A percentile compares a stretch with the other conserved stretches of the same genome.
Evolutionary conservation across 208 protist genomes (phyloP).

Genomic region (Acanthamoeba castellanii): DNA sequence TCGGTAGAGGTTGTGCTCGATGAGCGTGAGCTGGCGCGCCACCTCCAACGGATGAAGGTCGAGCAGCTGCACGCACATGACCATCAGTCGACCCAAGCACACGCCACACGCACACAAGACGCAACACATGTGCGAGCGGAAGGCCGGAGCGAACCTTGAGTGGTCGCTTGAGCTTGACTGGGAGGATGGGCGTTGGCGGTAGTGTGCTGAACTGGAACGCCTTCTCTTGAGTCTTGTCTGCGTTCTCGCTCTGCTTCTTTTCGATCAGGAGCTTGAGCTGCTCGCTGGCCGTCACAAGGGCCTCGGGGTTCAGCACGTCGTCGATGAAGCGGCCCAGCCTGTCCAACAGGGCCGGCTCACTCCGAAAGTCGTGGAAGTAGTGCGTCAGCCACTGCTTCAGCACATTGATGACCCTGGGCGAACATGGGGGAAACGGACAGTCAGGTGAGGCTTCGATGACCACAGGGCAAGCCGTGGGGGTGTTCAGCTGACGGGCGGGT

Average conservation of each 20-base stretch:
- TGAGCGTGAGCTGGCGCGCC: constrained; percentile 77
- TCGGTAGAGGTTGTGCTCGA: constrained; percentile 74
- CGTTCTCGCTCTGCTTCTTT: not conserved
- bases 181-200: constrained; percentile 29
- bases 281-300: not conserved
- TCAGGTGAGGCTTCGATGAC: not conserved
- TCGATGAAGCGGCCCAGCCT: not conserved
- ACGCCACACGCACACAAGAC: not conserved
- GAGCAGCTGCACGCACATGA: not conserved
- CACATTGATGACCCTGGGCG: not conserved
- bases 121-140: not conserved
- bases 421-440: not conserved
- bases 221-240: not conserved
- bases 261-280: not conserved
- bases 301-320: constrained; percentile 42
- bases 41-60: constrained; percentile 59
- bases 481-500: not conserved
- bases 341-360: not conserved
- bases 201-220: not conserved
- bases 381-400: constrained; percentile 38
- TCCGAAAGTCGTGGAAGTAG: constrained; percentile 15
- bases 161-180: not conserved
- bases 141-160: not conserved
- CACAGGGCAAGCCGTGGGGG: not conserved
- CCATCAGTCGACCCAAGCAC: not conserved